Evolutionary conservation across 2,329 filamentous ascomycete genomes (phyloP), one percentile per base, ranked within the genome.

Genomic region (Huntiella bhutanensis): DNA sequence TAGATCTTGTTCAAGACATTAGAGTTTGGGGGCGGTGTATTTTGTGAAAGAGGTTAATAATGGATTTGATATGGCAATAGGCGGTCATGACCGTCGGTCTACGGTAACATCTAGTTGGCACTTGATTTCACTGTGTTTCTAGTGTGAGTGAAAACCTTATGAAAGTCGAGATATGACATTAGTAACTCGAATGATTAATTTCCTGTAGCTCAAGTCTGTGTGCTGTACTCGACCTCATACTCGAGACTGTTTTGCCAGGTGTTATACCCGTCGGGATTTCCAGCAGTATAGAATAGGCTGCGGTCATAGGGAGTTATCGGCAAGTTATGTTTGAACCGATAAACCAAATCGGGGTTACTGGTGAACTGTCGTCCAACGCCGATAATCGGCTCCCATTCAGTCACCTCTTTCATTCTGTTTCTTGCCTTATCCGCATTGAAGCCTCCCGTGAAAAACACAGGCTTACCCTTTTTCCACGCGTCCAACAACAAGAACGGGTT

Each of bases 331-430:
- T 53, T 54, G 43, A 60, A 51, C 5, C 58, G 48, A 49, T 53
- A 59, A 7, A 56, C 54, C 4, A 62, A 47, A 5, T 62, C 60
- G 0, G 60, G 61, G 16, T 60, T 63, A 1, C 59, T 56, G 4
- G 60, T 56, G 35, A 58, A 62, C 46, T 56, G 56, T 13, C 60
- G 53, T 0, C 60, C 60, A 47, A 63, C 59, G 0, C 53, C 54
- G 36, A 57, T 50, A 0, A 50, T 51, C 2, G 59, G 53, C 19
- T 60, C 52, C 45, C 54, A 55, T 22, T 53, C 52, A 15, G 53
- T 53, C 2, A 46, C 47, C 2, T 51, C 52, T 1, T 59, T 55
- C 0, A 58, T 44, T 0, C 55, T 53, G 8, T 51, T 19, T 2
- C 37, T 46, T 2, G 60, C 56, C 0, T 51, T 53, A 1, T 56